Percentiles rank a stretch among this genome's conserved stretches.
These are phyloP conservation scores for Rhodocollybia butyracea DNA, from an alignment of 768 basidiomycete genomes.

Conservation along the genomic window DNA sequence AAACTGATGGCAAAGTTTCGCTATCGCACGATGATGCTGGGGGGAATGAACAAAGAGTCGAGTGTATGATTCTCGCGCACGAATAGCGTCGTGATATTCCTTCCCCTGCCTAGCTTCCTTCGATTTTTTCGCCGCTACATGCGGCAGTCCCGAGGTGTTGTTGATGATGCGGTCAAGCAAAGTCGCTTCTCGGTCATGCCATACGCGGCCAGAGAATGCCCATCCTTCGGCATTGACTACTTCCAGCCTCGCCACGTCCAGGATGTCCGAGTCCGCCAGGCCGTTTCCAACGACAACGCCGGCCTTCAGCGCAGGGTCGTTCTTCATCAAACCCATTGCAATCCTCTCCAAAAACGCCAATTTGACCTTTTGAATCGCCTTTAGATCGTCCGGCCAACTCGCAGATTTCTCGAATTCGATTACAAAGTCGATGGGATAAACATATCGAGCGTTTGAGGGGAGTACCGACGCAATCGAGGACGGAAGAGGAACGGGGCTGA, in stretches of 20 bases:
- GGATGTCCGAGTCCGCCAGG: constrained; percentile 45
- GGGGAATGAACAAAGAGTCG: constrained; percentile 80
- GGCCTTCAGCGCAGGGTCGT: constrained; percentile 49
- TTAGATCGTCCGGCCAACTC: constrained; percentile 92
- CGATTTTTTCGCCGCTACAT: constrained; percentile 23
- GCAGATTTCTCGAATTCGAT: constrained; percentile 92
- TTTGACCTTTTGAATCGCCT: constrained; percentile 91
- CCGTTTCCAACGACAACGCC: constrained; percentile 57
- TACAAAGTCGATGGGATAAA: constrained; percentile 68
- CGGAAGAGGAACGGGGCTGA: constrained; percentile 76
- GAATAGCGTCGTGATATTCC: constrained; percentile 53
- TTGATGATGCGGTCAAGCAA: constrained; percentile 70
- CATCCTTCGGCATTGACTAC: constrained; percentile 79
- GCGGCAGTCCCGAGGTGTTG: constrained; percentile 39
- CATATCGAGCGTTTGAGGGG: constrained; percentile 59
- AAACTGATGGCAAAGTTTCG: constrained; percentile 75
- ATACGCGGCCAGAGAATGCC: constrained; percentile 82
- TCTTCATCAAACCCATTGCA: constrained; percentile 58
- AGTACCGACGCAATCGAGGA: constrained; percentile 45
- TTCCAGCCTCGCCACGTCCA: constrained; percentile 73
- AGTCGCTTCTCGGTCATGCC: constrained; percentile 81
- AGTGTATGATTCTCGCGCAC: constrained; percentile 57
- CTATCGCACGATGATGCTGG: constrained; percentile 80
- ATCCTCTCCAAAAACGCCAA: constrained; percentile 87
- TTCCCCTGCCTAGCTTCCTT: constrained; percentile 36